phyloP scores from a whole-genome alignment of 2,329 filamentous ascomycete genomes.

The Tolypocladium endophyticum region DNA sequence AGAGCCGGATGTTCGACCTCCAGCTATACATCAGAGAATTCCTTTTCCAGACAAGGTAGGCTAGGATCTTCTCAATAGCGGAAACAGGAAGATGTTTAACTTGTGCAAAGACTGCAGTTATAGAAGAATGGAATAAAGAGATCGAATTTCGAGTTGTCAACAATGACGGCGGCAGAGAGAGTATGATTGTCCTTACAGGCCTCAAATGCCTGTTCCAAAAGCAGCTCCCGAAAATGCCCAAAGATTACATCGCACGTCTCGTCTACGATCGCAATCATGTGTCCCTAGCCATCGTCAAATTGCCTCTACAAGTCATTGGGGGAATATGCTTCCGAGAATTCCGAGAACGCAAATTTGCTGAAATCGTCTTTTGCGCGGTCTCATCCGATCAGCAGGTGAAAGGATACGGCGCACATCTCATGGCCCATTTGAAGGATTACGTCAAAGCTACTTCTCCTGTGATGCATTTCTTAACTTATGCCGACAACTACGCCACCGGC shows the following conservation, averaged over 20 bases:
- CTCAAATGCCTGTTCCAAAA: constrained; percentile 98
- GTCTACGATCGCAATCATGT: constrained; percentile 95
- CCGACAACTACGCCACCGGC: constrained; percentile 96
- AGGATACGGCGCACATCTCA: constrained; percentile 93
- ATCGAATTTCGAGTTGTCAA: constrained; percentile 98
- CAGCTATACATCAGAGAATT: neutral
- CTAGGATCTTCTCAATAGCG: neutral
- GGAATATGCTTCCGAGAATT: constrained; percentile 96
- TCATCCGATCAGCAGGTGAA: constrained; percentile 97
- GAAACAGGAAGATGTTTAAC: neutral
- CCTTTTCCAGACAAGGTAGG: neutral
- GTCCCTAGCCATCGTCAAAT: constrained; percentile 95
- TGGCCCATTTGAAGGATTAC: constrained; percentile 97
- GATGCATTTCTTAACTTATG: constrained; percentile 98
- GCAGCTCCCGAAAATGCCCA: constrained; percentile 97
- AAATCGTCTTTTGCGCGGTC: constrained; percentile 98
- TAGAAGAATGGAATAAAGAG: constrained; percentile 86
- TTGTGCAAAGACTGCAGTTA: constrained; percentile 59
- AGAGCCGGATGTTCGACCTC: neutral
- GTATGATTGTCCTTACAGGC: constrained; percentile 86
- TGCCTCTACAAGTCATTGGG: constrained; percentile 84
- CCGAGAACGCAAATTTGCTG: constrained; percentile 82
- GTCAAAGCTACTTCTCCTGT: constrained; percentile 94
- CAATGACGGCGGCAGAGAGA: constrained; percentile 82
- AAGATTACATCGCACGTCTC: constrained; percentile 94